A percentile compares a stretch with the other conserved stretches of the same genome.
phyloP scores from a whole-genome alignment of 106 monocot species.

The Dendrobium chrysotoxum region DNA sequence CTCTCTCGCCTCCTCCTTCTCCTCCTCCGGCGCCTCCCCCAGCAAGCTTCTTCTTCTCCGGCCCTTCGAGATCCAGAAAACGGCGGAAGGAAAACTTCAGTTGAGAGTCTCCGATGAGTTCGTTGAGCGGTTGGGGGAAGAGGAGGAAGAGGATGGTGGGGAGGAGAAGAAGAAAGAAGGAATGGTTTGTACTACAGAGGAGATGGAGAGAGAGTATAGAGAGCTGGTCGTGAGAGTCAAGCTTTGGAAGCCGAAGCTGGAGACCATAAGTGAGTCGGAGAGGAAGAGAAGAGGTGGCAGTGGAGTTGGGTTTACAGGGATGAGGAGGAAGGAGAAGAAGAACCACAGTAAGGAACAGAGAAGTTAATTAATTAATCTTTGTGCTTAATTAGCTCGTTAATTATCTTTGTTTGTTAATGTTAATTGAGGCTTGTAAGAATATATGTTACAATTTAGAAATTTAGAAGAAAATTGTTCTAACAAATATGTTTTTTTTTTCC shows the following conservation, averaged over 20 bases:
- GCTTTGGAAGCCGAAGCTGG: slow-evolving; percentile 72
- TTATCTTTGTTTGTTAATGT: background rate
- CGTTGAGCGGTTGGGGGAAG: slow-evolving; percentile 5
- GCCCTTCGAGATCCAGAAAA: slow-evolving; percentile 56
- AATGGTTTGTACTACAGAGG: slow-evolving; percentile 41
- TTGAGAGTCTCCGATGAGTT: slow-evolving; percentile 48
- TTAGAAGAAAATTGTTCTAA: too few species aligned
- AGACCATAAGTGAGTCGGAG: slow-evolving; percentile 35
- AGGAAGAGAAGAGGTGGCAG: background rate
- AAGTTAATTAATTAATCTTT: background rate
- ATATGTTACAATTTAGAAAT: too few species aligned
- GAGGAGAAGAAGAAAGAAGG: background rate
- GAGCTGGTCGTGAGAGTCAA: slow-evolving; percentile 32
- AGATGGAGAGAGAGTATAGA: slow-evolving; percentile 71
- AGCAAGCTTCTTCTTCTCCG: slow-evolving; percentile 2
- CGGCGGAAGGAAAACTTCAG: slow-evolving; percentile 45
- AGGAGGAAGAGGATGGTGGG: background rate
- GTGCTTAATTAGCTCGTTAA: background rate
- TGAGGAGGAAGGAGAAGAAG: slow-evolving; percentile 5
- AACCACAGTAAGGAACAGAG: background rate
- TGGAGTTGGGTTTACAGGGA: background rate
- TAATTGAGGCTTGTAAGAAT: too few species aligned
- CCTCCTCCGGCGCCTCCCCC: slow-evolving; percentile 19
- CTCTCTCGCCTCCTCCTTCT: slow-evolving; percentile 41
- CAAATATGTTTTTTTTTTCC: too few species aligned